Base-by-base conservation (phyloP, 805 yeast genomes). In the Wickerhamiella australiensis region DNA sequence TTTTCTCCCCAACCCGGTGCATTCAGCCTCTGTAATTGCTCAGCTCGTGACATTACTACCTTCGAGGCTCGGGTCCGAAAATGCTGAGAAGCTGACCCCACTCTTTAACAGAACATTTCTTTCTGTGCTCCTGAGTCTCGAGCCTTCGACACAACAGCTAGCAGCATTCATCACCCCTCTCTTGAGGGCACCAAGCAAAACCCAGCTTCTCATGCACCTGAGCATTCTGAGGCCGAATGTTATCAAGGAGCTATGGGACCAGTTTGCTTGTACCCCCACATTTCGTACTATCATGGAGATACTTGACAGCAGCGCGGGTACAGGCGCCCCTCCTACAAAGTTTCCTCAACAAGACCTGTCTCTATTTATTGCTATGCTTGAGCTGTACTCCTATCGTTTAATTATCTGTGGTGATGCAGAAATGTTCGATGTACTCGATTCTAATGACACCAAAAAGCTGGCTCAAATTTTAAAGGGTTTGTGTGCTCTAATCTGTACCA, bases 341-440 rank as follows among this genome's bases (percentile, higher is more conserved):
- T 33, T 17, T 36, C 15, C 35, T 17, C 18, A 33, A 11, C 20
- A 15, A 3, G 50, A 36, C 31, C 37, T 50, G 47, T 17, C 43
- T 5, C 20, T 66, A 27, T 59, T 82, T 1, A 69, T 66, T 41
- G 59, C 80, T 0, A 74, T 79, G 52, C 69, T 80, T 51, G 85
- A 82, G 54, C 59, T 82, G 8, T 73, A 78, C 52, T 77, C 86
- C 0, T 81, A 79, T 57, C 75, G 83, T 75, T 63, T 83, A 38
- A 72, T 77, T 22, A 77, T 83, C 7, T 74, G 84, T 1, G 80
- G 77, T 54, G 94, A 84, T 58, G 64, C 68, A 9, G 88, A 80
- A 55, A 64, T 80, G 43, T 72, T 75, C 50, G 62, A 65, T 25
- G 68, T 75, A 29, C 61, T 79, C 13, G 56, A 64, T 5, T 54